These are phyloP conservation scores for Sicyos edulis DNA, from an alignment of 306 rosid genomes.

Conservation along the genomic window DNA sequence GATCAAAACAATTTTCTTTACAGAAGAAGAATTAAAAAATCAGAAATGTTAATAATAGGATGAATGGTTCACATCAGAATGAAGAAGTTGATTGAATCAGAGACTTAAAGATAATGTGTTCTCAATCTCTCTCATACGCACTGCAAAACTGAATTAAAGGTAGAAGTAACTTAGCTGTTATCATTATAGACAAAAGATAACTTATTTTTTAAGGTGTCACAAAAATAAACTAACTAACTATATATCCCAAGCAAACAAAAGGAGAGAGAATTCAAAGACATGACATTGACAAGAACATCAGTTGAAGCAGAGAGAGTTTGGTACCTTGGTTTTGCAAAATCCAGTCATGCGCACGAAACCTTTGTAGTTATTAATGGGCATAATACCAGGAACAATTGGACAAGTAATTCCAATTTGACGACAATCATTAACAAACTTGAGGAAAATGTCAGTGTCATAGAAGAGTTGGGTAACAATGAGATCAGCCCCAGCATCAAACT, in stretches of 20 bases:
- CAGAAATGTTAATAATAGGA: neutral
- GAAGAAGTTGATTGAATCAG: neutral
- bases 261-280: conserved; percentile 3
- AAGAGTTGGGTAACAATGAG: conserved; percentile 84
- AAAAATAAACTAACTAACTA: conserved; percentile 18
- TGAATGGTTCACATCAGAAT: neutral
- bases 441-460: conserved; percentile 83
- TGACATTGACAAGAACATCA: neutral
- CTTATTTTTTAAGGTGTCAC: neutral
- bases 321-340: conserved; percentile 94
- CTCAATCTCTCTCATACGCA: too few relatives aligned
- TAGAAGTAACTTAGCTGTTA: too few relatives aligned
- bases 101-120: too few relatives aligned
- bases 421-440: conserved; percentile 89
- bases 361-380: conserved; percentile 95
- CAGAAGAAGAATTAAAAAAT: neutral
- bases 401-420: conserved; percentile 92
- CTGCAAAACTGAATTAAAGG: too few relatives aligned
- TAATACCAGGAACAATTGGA: conserved; percentile 96
- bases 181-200: too few relatives aligned
- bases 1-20: neutral
- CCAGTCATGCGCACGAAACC: conserved; percentile 96
- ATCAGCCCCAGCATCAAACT: conserved; percentile 91
- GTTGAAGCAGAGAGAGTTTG: neutral
- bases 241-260: conserved; percentile 17